Evolutionary conservation across 1,284 basidiomycete species (phyloP), one percentile per base, ranked within the genome.

Genomic region (Rhodotorula sp.): DNA sequence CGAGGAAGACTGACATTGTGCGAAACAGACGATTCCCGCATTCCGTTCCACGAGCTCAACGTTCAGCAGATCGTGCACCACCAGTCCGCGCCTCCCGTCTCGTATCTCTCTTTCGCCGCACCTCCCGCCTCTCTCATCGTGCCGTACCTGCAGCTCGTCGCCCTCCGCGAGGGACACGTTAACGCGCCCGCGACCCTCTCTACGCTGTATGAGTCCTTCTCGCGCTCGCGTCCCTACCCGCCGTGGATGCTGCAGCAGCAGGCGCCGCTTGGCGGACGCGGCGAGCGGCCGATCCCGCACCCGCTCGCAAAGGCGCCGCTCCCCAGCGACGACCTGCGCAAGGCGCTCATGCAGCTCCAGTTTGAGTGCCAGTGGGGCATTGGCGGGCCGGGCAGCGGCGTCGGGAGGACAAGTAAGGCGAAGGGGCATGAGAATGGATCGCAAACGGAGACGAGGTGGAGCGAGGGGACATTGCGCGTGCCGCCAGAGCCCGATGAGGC

Each of bases 21-120:
- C 17, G 48, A 46, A n/a, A 41, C 78, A 93, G 92, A 97, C 83
- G 78, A 86, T 49, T 85, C 86, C 16, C 83, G 89, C 63, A 85
- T 97, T 55, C 93, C 93, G 16, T 79, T 86, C 54, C 80, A 81
- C 16, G 88, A 89, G 70, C 85, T 97, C 49, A 92, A 93, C 12
- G 81, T 97, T 21, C 93, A 97, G 80, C 84, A 82, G 1, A 87
- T 87, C 41, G 84, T 41, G 16, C 53, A 48, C 19, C 7, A 46
- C 41, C 19, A 21, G 1, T 21, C 45, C n/a, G 9, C 12, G 7
- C 21, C 50, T 4, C 13, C 50, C 7, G 34, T 42, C 34, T 5
- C 21, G 17, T 53, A 17, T 50, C 67, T 96, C 61, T 78, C 82
- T 42, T 95, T 94, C 80, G 78, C 84, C 67, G 84, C 90, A 42